phyloP scores from a whole-genome alignment of 352 stramenopile genomes.

The Phytopythium helicoides region DNA sequence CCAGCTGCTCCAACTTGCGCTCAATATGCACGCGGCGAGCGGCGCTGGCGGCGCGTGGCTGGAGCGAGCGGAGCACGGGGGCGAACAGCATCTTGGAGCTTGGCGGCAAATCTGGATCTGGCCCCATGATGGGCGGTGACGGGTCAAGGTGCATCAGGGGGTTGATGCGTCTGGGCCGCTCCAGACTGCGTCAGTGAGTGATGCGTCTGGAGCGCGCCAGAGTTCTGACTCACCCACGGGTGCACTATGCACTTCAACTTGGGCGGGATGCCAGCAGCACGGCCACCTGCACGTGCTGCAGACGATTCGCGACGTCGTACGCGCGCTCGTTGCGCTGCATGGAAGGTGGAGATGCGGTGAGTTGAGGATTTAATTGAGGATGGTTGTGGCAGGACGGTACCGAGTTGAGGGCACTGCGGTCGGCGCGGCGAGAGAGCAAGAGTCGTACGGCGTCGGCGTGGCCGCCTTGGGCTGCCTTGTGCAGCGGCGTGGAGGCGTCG shows the following conservation, averaged over 20 bases:
- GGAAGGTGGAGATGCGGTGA: neutral
- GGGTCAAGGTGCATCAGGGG: no score
- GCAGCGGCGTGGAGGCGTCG: slow-evolving; percentile 24
- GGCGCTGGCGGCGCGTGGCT: slow-evolving; percentile 11
- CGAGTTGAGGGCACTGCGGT: slow-evolving; percentile 17
- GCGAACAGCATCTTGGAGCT: slow-evolving; percentile 1
- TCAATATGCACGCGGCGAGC: slow-evolving; percentile 79
- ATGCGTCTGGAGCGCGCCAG: no score
- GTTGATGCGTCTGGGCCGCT: no score
- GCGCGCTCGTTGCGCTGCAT: slow-evolving; percentile 18
- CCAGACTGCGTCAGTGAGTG: no score
- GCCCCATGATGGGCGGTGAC: neutral
- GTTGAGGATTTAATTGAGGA: neutral
- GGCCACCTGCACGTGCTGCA: slow-evolving; percentile 30
- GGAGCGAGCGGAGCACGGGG: slow-evolving; percentile 1
- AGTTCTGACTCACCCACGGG: no score
- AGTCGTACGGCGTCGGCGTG: slow-evolving; percentile 14
- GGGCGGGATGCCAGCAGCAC: no score
- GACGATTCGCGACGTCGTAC: slow-evolving; percentile 26
- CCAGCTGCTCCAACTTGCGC: slow-evolving; percentile 79
- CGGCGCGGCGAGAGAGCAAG: slow-evolving; percentile 20
- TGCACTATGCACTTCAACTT: no score
- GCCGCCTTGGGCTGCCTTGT: slow-evolving; percentile 41
- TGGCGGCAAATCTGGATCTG: neutral
- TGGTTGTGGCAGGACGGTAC: slow-evolving; percentile 3